Evolutionary conservation across 768 basidiomycete genomes (phyloP), one percentile per base, ranked within the genome.

Genomic region (Lentinula boryana): DNA sequence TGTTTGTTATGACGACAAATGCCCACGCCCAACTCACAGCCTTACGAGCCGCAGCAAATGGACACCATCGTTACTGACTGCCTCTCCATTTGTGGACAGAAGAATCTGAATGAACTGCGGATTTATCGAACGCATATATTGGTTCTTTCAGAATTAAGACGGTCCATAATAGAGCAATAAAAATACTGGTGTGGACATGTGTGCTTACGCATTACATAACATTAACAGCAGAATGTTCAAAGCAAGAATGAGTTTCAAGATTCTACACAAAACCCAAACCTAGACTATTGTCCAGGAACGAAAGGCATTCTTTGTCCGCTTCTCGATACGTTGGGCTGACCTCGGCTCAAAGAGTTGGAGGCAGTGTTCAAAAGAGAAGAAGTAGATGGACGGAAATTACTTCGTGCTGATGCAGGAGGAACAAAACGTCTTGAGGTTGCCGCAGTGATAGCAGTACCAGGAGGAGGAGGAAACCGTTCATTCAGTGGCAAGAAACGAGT

Each of bases 281-380:
- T 32, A 9, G 4, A 13, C 49, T n/a, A 58, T 44, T 68, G 70
- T 31, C 67, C 71, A 40, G 71, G 77, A 40, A 81, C 67, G 68
- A 88, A 88, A 44, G 84, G 82, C 62, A 76, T 74, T 65, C 85
- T 78, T 61, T 88, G 85, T 56, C 72, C 74, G 44, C 73, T 69
- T 21, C 73, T 49, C 32, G 67, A 57, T 49, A 63, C 56, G 31
- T 60, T 63, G 31, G 59, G 63, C 33, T 55, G 63, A 56, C 68
- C 62, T 27, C 73, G 64, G 54, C 66, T 41, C 38, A 12, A 69
- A n/a, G 67, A 68, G 61, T 70, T 70, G 35, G 67, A 63, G 69
- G 69, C 56, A 69, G 60, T 36, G 62, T 67, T 41, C 56, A 67
- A 53, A 60, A 69, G 55, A 32, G 18, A 13, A 65, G 53, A 69